A percentile compares a stretch with the other conserved stretches of the same genome.
Conservation (phyloP, 192 early-diverging fungal species). For the Gaertneriomyces sp. region DNA sequence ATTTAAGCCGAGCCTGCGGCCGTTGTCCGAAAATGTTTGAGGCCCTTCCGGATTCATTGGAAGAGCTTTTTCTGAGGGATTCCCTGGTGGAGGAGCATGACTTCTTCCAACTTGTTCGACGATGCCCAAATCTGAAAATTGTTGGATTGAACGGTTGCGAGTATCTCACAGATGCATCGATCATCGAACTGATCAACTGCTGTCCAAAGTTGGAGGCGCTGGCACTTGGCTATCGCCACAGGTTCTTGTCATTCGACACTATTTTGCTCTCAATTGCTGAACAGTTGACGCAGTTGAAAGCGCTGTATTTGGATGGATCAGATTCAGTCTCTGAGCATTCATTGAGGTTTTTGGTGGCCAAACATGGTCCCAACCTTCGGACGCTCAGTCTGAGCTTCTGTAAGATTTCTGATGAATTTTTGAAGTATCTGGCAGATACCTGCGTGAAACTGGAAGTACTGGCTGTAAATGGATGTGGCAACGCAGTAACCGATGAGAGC, state of each 20-base stretch:
- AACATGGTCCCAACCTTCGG: background rate
- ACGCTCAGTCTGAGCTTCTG: conserved; percentile 11
- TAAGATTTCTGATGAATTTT: conserved; percentile 1
- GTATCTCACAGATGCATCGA: background rate
- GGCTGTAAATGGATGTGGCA: conserved; percentile 4
- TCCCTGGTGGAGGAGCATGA: background rate
- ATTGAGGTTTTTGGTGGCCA: background rate
- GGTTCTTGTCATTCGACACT: background rate
- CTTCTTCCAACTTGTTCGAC: conserved; percentile 1
- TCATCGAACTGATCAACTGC: background rate
- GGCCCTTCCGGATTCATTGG: background rate
- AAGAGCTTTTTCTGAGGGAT: conserved; percentile 11
- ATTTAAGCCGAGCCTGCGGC: background rate
- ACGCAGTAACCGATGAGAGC: background rate
- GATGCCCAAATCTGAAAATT: conserved; percentile 7
- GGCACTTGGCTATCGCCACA: conserved; percentile 11
- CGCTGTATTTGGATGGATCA: conserved; percentile 12
- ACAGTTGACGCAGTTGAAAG: background rate
- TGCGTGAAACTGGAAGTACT: background rate
- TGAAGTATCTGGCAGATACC: background rate
- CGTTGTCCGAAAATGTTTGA: too few species aligned
- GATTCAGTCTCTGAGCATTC: background rate
- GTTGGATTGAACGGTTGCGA: conserved; percentile 16
- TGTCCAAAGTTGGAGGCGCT: conserved; percentile 19
- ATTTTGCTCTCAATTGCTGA: background rate